Conservation (phyloP, 805 yeast genomes). For the Saccharomyces paradoxus region DNA sequence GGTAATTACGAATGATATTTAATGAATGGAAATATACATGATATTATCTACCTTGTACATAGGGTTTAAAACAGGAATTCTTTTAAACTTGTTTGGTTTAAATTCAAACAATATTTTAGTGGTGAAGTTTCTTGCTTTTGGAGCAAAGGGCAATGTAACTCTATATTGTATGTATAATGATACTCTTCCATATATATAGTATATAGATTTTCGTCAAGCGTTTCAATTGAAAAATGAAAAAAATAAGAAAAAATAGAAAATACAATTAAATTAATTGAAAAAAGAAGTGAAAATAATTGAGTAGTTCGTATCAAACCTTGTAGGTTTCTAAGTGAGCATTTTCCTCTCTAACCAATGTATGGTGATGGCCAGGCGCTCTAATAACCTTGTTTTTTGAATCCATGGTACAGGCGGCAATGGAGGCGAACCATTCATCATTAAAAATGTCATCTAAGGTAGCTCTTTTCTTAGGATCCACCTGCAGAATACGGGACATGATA, state of each 20-base stretch:
- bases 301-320: slow-evolving; percentile 21
- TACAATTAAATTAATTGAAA: background rate
- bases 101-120: background rate
- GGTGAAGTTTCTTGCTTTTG: background rate
- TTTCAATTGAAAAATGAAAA: background rate
- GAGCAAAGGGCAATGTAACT: background rate
- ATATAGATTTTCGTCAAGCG: background rate
- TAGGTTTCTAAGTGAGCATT: slow-evolving; percentile 40
- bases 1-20: background rate
- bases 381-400: slow-evolving; percentile 34
- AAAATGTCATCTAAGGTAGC: slow-evolving; percentile 61
- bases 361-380: slow-evolving; percentile 43
- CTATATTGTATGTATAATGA: background rate
- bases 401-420: slow-evolving; percentile 54
- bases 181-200: background rate
- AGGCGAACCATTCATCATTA: slow-evolving; percentile 62
- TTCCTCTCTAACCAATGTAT: slow-evolving; percentile 41
- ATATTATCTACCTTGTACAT: background rate
- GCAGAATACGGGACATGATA: slow-evolving; percentile 55
- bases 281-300: background rate
- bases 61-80: background rate
- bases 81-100: background rate
- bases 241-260: slow-evolving; percentile 1
- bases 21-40: background rate
- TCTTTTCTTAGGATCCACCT: slow-evolving; percentile 51